These are phyloP conservation scores for Phytophthora pisi DNA, from an alignment of 352 stramenopile species.

Conservation along the genomic window DNA sequence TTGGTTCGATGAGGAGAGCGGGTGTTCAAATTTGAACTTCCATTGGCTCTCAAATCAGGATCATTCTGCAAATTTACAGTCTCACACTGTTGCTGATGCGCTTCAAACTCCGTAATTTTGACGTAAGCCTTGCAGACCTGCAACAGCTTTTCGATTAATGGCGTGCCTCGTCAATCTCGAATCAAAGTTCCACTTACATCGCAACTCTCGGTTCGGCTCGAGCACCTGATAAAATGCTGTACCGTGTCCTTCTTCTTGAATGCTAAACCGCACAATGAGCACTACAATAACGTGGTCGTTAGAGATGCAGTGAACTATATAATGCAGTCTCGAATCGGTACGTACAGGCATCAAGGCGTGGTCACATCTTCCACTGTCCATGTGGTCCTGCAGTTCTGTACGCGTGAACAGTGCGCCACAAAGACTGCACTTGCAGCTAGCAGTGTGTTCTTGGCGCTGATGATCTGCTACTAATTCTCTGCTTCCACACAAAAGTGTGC, in stretches of 20 bases:
- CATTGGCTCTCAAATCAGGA: neutral
- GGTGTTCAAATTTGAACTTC: neutral
- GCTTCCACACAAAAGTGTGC: conserved; percentile 29
- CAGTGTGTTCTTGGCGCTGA: conserved; percentile 25
- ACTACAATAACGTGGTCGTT: conserved; percentile 31
- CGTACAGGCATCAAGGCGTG: conserved; percentile 37
- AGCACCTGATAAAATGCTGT: conserved; percentile 45
- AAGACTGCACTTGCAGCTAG: conserved; percentile 29
- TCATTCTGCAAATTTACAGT: neutral
- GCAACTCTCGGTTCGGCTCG: conserved; percentile 59
- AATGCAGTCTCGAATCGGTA: neutral
- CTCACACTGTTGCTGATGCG: conserved; percentile 14
- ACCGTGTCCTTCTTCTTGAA: conserved; percentile 53
- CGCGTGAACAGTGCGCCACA: conserved; percentile 41
- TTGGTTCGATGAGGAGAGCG: neutral
- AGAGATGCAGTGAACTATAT: neutral
- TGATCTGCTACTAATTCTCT: conserved; percentile 20
- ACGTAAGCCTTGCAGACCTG: conserved; percentile 58
- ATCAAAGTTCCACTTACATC: conserved; percentile 36
- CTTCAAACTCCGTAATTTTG: conserved; percentile 43
- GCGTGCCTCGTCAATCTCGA: neutral
- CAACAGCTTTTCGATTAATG: conserved; percentile 11
- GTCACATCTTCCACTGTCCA: conserved; percentile 22
- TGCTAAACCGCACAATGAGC: conserved; percentile 51
- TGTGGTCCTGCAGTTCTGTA: conserved; percentile 28